phyloP scores from a whole-genome alignment of 208 protist genomes.

The Entamoeba histolytica region DNA sequence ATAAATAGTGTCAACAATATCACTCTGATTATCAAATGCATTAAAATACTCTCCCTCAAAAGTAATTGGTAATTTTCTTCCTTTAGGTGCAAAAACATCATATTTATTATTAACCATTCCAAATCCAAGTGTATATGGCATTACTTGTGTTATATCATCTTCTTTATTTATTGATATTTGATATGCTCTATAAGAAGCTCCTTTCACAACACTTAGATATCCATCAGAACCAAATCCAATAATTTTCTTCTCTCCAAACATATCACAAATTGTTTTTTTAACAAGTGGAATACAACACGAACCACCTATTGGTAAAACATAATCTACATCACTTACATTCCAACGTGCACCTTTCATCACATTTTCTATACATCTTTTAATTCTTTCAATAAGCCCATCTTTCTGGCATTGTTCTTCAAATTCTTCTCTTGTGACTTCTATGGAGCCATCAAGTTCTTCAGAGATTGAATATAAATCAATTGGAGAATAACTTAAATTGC shows the following conservation, averaged over 20 bases:
- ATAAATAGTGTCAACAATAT: too few species aligned
- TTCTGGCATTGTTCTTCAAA: too few species aligned
- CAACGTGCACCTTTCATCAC: background rate
- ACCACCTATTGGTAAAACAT: background rate
- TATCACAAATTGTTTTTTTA: background rate
- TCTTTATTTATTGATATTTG: too few species aligned
- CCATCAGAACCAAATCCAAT: background rate
- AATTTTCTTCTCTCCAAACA: background rate
- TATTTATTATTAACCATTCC: too few species aligned
- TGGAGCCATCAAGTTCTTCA: background rate
- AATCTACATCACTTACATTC: background rate
- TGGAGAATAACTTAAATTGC: background rate
- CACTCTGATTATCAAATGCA: too few species aligned
- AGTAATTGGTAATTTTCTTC: too few species aligned
- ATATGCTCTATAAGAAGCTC: background rate
- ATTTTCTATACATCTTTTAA: background rate
- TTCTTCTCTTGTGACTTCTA: background rate
- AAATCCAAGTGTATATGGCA: too few species aligned
- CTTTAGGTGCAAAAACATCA: too few species aligned
- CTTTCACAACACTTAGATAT: background rate
- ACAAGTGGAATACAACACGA: background rate
- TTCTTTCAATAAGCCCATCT: too few species aligned
- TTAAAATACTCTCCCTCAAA: too few species aligned
- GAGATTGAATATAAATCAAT: background rate
- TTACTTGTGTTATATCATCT: too few species aligned